phyloP scores from a whole-genome alignment of 2,329 filamentous ascomycete genomes.

The Periconia sp. region DNA sequence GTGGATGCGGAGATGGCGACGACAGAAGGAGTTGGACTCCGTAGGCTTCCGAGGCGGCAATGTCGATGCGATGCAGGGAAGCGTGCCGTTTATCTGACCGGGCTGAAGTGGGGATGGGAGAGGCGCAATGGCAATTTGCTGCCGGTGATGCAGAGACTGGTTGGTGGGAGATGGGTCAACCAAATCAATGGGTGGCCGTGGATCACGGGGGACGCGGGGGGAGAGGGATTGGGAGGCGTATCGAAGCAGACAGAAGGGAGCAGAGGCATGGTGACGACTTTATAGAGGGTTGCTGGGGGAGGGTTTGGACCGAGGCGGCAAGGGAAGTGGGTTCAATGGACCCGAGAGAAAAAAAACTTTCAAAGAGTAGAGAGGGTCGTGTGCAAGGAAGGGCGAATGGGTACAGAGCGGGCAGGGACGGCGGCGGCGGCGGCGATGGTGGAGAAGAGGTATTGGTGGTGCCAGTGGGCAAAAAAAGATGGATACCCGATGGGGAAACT shows the following conservation, averaged over 20 bases:
- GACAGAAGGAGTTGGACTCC: background rate
- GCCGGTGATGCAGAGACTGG: too few species aligned
- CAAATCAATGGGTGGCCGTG: background rate
- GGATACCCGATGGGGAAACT: background rate
- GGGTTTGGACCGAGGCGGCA: too few species aligned
- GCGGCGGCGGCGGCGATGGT: background rate
- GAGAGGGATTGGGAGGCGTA: background rate
- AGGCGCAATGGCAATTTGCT: background rate
- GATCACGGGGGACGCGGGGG: background rate
- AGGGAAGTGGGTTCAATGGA: too few species aligned
- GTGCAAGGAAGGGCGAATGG: too few species aligned
- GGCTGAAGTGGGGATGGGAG: background rate
- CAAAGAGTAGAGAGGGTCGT: too few species aligned
- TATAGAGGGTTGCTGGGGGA: too few species aligned
- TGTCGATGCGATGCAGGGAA: background rate
- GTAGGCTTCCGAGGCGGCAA: background rate
- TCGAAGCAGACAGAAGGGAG: too few species aligned
- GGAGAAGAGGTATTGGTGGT: background rate
- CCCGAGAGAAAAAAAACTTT: too few species aligned
- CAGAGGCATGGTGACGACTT: too few species aligned
- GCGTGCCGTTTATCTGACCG: background rate
- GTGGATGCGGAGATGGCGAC: background rate
- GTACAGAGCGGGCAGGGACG: background rate
- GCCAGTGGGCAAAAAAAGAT: background rate
- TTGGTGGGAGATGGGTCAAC: background rate